Evolutionary conservation across 129 eudicot species (phyloP), one percentile per base, ranked within the genome.

Genomic region (Lactuca saligna): DNA sequence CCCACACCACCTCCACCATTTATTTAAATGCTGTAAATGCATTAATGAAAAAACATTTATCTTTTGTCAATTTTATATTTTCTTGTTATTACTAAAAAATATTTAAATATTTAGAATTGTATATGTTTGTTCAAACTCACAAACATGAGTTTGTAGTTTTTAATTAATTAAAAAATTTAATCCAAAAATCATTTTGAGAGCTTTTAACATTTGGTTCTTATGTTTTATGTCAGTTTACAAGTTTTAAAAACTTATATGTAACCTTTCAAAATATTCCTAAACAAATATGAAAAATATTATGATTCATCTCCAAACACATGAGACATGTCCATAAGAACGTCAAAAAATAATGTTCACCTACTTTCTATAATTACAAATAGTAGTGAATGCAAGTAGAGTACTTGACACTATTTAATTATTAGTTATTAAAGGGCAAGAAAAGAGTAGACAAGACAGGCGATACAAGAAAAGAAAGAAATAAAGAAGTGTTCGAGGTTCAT

Each of bases 381-480:
- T 9, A 42, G 13, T 42, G 49, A 42, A 42, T 9, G 49, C 8
- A 39, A 39, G 13, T 42, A 8, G 2, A 42, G 31, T 57, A 29
- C 17, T 3, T 31, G n/a, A 57, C 12, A 20, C 11, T 60, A 33
- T 33, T 65, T 11, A 38, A 5, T 31, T 4, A 50, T 12, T 50
- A 17, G 16, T 3, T 12, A 50, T 50, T 3, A 12, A 6, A 12
- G 56, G 74, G 74, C 57, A 51, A 68, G 25, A 48, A 68, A 66
- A 61, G 69, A 46, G 75, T 25, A 75, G 80, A 68, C 74, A 75
- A 68, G 80, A 75, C 80, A 51, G 70, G 70, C 68, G 69, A 76
- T 63, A 68, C 7, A 51, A 54, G 16, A 32, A 54, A 66, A 34
- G 77, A 58, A 65, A 42, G 66, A 64, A 42, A 65, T 60, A 66